A percentile compares a stretch with the other conserved stretches of the same genome.
Evolutionary conservation across 192 early-diverging fungal species (phyloP).

Genomic region (Spinellus fusiger): DNA sequence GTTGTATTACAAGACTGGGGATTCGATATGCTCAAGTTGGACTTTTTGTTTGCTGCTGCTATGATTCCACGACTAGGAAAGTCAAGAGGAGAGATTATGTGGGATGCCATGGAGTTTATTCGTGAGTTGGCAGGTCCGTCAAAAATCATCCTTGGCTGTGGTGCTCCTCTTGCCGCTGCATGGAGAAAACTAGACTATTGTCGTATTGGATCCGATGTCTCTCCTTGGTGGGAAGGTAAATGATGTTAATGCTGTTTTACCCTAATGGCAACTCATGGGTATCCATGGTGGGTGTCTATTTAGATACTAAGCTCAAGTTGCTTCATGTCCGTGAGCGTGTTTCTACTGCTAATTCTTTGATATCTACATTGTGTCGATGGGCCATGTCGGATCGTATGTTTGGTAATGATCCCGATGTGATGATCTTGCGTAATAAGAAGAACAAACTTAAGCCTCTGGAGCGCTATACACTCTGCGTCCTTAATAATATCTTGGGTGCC

Average conservation of each 20-base stretch:
- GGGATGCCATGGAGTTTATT: constrained; percentile 40
- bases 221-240: constrained; percentile 37
- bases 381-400: constrained; percentile 40
- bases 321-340: constrained; percentile 47
- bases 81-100: constrained; percentile 47
- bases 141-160: constrained; percentile 41
- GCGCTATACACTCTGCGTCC: constrained; percentile 33
- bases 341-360: constrained; percentile 41
- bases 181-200: constrained; percentile 43
- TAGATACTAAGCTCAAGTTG: constrained; percentile 35
- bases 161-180: constrained; percentile 39
- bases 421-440: constrained; percentile 38
- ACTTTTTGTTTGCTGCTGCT: constrained; percentile 47
- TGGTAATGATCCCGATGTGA: constrained; percentile 50
- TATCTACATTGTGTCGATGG: constrained; percentile 41
- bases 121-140: constrained; percentile 34
- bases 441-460: constrained; percentile 37
- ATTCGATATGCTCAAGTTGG: constrained; percentile 45
- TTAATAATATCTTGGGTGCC: constrained; percentile 44
- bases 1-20: constrained; percentile 39
- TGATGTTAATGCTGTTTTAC: neutral
- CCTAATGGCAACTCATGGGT: neutral
- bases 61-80: constrained; percentile 37
- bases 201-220: constrained; percentile 47
- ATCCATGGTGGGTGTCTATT: no score